phyloP scores from a whole-genome alignment of 306 rosid genomes.

The Glycine tomentella region DNA sequence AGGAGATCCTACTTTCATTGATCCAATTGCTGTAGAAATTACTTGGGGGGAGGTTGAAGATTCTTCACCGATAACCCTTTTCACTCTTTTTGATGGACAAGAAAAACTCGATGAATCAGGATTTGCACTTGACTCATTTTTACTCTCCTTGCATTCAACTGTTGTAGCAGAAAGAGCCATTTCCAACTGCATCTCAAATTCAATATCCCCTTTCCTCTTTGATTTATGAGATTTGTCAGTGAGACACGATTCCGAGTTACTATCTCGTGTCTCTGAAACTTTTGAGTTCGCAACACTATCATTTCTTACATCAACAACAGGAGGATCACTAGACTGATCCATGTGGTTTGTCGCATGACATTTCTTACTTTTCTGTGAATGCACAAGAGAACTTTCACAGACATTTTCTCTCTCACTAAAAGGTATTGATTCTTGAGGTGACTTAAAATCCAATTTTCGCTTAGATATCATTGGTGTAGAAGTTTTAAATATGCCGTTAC shows the following conservation, averaged over 20 bases:
- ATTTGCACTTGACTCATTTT: slow-evolving; percentile 47
- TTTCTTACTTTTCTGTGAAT: slow-evolving; percentile 53
- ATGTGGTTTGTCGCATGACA: slow-evolving; percentile 42
- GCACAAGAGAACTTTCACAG: slow-evolving; percentile 56
- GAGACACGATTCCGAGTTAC: slow-evolving; percentile 43
- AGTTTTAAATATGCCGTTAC: slow-evolving; percentile 62
- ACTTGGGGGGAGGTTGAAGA: slow-evolving; percentile 57
- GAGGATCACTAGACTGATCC: slow-evolving; percentile 46
- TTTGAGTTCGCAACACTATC: slow-evolving; percentile 43
- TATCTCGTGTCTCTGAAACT: slow-evolving; percentile 51
- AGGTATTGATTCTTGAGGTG: slow-evolving; percentile 51
- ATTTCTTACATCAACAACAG: slow-evolving; percentile 46
- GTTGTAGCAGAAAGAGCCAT: slow-evolving; percentile 86
- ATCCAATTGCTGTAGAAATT: slow-evolving; percentile 85
- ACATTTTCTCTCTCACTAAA: slow-evolving; percentile 52
- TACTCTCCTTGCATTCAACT: slow-evolving; percentile 49
- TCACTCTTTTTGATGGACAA: slow-evolving; percentile 61
- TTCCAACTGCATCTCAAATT: slow-evolving; percentile 91
- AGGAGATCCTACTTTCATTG: slow-evolving; percentile 84
- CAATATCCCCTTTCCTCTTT: slow-evolving; percentile 91
- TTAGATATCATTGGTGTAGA: slow-evolving; percentile 87
- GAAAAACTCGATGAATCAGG: slow-evolving; percentile 45
- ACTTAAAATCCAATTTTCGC: slow-evolving; percentile 52
- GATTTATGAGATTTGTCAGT: slow-evolving; percentile 49
- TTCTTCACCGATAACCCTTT: slow-evolving; percentile 61